Evolutionary conservation across 371 early-diverging fungal genomes (phyloP), one percentile per base, ranked within the genome.

Genomic region (Mortierella sp.): DNA sequence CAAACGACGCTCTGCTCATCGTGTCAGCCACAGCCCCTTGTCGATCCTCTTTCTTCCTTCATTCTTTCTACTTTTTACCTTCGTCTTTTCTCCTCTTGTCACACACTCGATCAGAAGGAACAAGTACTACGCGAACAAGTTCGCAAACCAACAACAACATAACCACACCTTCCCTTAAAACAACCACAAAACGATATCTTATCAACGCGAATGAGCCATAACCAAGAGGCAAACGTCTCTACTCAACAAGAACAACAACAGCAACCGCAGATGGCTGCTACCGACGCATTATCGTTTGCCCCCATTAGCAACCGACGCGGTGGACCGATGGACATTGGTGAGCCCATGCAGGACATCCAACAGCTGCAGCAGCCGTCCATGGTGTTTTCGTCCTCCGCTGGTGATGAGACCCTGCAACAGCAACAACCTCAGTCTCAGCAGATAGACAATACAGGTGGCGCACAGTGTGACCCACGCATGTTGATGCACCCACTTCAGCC

Each of bases 321-420:
- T 42, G 74, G 74, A 11, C 74, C 74, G 21, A 73, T 73, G 74
- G 74, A 73, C n/a, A 3, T 57, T 24, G 71, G 28, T 45, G 42
- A 70, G 45, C 71, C 71, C 47, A 70, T 42, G 45, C 71, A 70
- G 9, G 70, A 45, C 21, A 73, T 42, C 31, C 50, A 73, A 26
- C 60, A 58, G 13, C 60, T 28, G 28, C 60, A 31, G 5, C 58
- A 58, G 14, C 58, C 57, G n/a, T 28, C 58, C 11, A 58, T 58
- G 58, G 3, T 13, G 9, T 14, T 58, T 58, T 58, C 58, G 28
- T 58, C 58, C 14, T 24, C 55, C 57, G 21, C 21, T 50, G 44
- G 57, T 14, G 10, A 19, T 11, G 34, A 24, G 31, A 28, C 48
- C n/a, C 24, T 54, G 10, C 50, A 52, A 21, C 73, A 31, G 38